Base-by-base conservation (phyloP, 176 grass and related monocot genomes). In the Saccharum officinarum region DNA sequence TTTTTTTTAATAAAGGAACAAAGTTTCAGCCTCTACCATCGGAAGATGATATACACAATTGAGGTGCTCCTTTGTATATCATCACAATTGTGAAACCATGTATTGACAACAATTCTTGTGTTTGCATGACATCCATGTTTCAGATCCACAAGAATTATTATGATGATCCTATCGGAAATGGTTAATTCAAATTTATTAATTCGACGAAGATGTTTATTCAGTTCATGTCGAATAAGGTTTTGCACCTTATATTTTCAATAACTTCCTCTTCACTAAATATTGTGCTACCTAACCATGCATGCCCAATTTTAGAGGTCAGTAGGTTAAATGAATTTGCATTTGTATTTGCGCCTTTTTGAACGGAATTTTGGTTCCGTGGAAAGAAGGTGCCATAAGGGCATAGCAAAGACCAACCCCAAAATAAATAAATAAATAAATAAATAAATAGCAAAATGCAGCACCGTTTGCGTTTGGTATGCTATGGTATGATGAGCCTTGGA, bases 401-500 rank as follows among this genome's bases (percentile, higher is more conserved):
- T n/a, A 70, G 6, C 30, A 49, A 42, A 13, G 39, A 15, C 62
- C 31, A 54, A 67, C 66, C 69, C 33, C n/a, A n/a, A n/a, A n/a
- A 28, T 28, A 28, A 28, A 28, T 28, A 28, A 28, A 28, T 28
- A 28, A 28, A 28, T 28, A 28, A 28, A 28, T 28, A 28, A 28
- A 28, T 28, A 28, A 28, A 28, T 28, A 28, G 28, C 28, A 28
- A 28, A 68, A 62, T 0, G 7, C 69, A 69, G 15, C 26, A 31
- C 28, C 64, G 73, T 77, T 68, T 79, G 22, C 64, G 73, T 77
- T 68, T 79, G 22, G 20, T 20, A 59, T 10, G 8, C 5, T n/a
- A 15, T 3, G 6, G 9, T 28, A 84, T 87, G 80, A 70, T 84
- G 59, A 30, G 68, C 31, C 78, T 50, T 80, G 69, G 80, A 91